Evolutionary conservation across 306 rosid species (phyloP).

Genomic region (Prunus davidiana): DNA sequence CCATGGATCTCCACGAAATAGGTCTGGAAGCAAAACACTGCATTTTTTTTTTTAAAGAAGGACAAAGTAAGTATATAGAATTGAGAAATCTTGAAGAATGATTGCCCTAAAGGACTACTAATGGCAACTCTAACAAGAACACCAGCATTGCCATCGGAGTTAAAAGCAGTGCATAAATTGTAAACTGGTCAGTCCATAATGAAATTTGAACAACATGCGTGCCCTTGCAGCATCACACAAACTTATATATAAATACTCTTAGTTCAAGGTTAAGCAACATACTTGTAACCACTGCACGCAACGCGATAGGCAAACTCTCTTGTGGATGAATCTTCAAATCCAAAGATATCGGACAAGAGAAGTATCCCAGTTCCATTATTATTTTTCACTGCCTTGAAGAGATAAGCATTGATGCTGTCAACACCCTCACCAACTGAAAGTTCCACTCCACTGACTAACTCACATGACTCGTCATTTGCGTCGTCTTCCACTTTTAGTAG

Average conservation of each 20-base stretch:
- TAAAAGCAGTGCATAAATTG: too few relatives aligned
- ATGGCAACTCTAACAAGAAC: too few relatives aligned
- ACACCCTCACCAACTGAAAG: conserved; percentile 59
- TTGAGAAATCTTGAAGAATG: not conserved
- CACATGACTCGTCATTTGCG: conserved; percentile 62
- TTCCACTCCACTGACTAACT: conserved; percentile 69
- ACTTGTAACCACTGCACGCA: conserved; percentile 89
- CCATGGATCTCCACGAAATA: conserved; percentile 70
- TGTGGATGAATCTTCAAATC: conserved; percentile 66
- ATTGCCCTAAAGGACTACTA: too few relatives aligned
- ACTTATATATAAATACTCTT: not conserved
- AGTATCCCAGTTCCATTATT: conserved; percentile 71
- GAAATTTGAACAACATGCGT: too few relatives aligned
- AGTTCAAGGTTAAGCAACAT: conserved; percentile 22
- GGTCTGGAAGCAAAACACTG: conserved; percentile 85
- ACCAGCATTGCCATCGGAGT: too few relatives aligned
- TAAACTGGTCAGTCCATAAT: too few relatives aligned
- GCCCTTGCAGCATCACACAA: too few relatives aligned
- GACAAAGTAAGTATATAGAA: not conserved
- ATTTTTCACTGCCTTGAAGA: conserved; percentile 75
- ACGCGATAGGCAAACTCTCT: conserved; percentile 77
- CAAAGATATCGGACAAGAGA: conserved; percentile 69
- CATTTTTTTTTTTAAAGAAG: conserved; percentile 30
- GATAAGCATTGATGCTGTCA: conserved; percentile 53
- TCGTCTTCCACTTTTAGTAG: conserved; percentile 40